phyloP scores from a whole-genome alignment of 1,139 yeast genomes.

The Protomyces lactucae-debilis region DNA sequence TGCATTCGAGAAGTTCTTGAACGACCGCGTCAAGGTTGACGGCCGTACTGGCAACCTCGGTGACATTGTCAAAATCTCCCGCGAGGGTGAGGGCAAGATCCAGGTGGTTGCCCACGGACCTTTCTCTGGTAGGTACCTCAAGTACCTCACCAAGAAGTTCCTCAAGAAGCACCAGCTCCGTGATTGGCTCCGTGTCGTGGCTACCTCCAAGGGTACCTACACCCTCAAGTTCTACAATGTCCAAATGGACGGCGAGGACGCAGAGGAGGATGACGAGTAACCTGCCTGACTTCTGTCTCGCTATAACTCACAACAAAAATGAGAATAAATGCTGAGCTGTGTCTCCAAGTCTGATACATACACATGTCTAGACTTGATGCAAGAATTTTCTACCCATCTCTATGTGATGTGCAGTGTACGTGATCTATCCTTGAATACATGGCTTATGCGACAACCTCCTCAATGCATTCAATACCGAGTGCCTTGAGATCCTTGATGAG shows the following conservation, averaged over 20 bases:
- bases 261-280: slow-evolving; percentile 48
- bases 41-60: slow-evolving; percentile 96
- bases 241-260: slow-evolving; percentile 88
- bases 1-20: slow-evolving; percentile 94
- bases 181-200: slow-evolving; percentile 99
- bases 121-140: slow-evolving; percentile 82
- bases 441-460: slow-evolving; percentile 55
- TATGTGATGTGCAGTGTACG: background rate
- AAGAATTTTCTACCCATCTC: slow-evolving; percentile 3
- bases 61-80: slow-evolving; percentile 82
- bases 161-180: slow-evolving; percentile 41
- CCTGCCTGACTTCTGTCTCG: background rate
- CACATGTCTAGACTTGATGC: slow-evolving; percentile 14
- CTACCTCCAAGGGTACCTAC: slow-evolving; percentile 93
- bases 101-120: slow-evolving; percentile 86
- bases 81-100: slow-evolving; percentile 73
- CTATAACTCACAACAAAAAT: background rate
- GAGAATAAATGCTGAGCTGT: slow-evolving; percentile 23
- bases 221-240: slow-evolving; percentile 99
- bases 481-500: slow-evolving; percentile 84
- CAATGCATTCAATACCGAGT: slow-evolving; percentile 79
- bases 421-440: background rate
- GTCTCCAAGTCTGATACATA: slow-evolving; percentile 18
- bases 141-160: slow-evolving; percentile 25
- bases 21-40: slow-evolving; percentile 98